These are phyloP conservation scores for Ceratobasidium sp. DNA, from an alignment of 1,284 basidiomycete genomes.

Conservation along the genomic window DNA sequence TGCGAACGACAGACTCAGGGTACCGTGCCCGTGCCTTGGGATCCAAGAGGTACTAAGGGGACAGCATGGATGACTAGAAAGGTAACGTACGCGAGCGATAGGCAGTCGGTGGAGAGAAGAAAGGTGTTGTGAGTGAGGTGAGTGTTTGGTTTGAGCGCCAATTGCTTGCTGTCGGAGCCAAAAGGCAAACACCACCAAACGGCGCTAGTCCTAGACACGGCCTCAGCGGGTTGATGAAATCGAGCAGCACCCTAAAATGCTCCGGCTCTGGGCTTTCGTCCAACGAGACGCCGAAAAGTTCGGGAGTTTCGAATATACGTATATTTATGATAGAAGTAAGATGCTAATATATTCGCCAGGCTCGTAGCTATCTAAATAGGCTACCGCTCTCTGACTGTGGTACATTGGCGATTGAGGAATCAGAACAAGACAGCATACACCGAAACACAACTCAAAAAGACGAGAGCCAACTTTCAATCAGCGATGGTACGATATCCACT, in stretches of 20 bases:
- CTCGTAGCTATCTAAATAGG: too few relatives aligned
- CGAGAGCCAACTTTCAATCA: neutral
- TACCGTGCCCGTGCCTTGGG: conserved; percentile 73
- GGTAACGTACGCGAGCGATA: conserved; percentile 92
- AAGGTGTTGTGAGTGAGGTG: conserved; percentile 87
- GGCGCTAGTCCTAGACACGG: conserved; percentile 51
- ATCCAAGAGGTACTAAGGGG: conserved; percentile 72
- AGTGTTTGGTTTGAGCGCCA: conserved; percentile 76
- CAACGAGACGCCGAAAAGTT: too few relatives aligned
- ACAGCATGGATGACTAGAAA: conserved; percentile 72
- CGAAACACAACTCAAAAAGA: neutral
- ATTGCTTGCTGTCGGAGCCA: conserved; percentile 67
- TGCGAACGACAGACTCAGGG: conserved; percentile 86
- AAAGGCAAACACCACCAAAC: conserved; percentile 64
- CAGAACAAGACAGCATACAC: too few relatives aligned
- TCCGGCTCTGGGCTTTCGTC: too few relatives aligned
- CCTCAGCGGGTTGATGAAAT: too few relatives aligned
- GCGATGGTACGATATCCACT: neutral
- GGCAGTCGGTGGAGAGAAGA: conserved; percentile 89
- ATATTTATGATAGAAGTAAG: too few relatives aligned
- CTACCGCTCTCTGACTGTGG: too few relatives aligned
- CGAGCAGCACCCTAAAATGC: too few relatives aligned
- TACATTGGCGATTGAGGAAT: too few relatives aligned
- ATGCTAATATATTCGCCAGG: too few relatives aligned
- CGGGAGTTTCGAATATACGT: too few relatives aligned